Percentiles rank a stretch among this genome's conserved stretches.
phyloP scores from a whole-genome alignment of 1,284 basidiomycete genomes.

The Melampsora medusae region DNA sequence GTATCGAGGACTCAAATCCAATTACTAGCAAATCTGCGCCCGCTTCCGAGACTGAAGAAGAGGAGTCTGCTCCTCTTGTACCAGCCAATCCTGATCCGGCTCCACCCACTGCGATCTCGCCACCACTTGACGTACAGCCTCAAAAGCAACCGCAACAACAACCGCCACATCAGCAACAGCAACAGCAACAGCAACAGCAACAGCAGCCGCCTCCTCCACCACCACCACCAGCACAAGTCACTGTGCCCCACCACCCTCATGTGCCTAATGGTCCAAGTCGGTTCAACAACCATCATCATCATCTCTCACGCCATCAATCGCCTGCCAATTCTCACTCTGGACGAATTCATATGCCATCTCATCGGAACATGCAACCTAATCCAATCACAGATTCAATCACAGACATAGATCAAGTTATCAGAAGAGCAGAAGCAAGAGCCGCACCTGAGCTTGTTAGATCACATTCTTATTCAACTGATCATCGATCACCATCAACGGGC shows the following conservation, averaged over 20 bases:
- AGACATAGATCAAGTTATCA: conserved; percentile 37
- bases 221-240: conserved; percentile 9
- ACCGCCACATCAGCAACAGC: background rate
- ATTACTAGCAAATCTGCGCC: background rate
- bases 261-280: background rate
- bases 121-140: background rate
- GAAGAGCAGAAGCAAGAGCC: conserved; percentile 26
- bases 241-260: background rate
- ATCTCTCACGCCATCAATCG: background rate
- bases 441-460: background rate
- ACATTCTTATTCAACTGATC: background rate
- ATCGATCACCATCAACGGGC: background rate
- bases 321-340: background rate
- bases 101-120: background rate
- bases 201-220: background rate
- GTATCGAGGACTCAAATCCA: conserved; percentile 14
- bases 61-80: conserved; percentile 5
- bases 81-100: background rate
- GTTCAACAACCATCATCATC: conserved; percentile 6
- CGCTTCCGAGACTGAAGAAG: conserved; percentile 16
- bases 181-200: background rate
- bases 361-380: background rate
- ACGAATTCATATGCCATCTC: background rate
- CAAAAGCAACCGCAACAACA: background rate
- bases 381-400: conserved; percentile 3